Percentiles rank a stretch among this genome's conserved stretches.
Evolutionary conservation across 805 yeast genomes (phyloP).

Genomic region (Saccharomycopsis lassenensis): DNA sequence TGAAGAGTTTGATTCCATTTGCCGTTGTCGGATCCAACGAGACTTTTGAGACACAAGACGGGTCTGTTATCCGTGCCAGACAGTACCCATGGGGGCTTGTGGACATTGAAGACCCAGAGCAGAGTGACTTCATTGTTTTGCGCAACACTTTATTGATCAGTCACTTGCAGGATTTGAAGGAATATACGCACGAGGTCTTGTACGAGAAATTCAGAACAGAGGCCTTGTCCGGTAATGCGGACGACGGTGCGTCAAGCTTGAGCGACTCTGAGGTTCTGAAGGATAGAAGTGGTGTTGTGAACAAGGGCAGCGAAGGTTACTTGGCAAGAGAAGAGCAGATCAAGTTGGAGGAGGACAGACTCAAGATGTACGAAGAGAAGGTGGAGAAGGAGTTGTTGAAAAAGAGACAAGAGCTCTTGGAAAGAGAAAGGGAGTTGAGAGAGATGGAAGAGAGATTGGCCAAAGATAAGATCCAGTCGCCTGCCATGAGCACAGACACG

Average conservation of each 20-base stretch:
- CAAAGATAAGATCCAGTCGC: slow-evolving; percentile 11
- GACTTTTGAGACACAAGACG: slow-evolving; percentile 36
- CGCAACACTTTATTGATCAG: slow-evolving; percentile 73
- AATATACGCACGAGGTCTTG: slow-evolving; percentile 73
- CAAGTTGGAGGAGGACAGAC: slow-evolving; percentile 78
- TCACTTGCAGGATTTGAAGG: slow-evolving; percentile 82
- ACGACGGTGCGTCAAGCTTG: slow-evolving; percentile 4
- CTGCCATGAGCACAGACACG: slow-evolving; percentile 7
- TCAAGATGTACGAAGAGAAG: slow-evolving; percentile 75
- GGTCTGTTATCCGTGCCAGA: slow-evolving; percentile 33
- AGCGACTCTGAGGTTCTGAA: slow-evolving; percentile 7
- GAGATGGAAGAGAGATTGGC: slow-evolving; percentile 62
- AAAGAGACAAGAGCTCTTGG: slow-evolving; percentile 73
- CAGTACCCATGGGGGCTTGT: slow-evolving; percentile 52
- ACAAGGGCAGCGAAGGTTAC: slow-evolving; percentile 31
- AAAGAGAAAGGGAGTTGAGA: slow-evolving; percentile 74
- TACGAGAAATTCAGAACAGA: slow-evolving; percentile 88
- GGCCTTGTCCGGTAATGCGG: slow-evolving; percentile 50
- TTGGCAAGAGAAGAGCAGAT: slow-evolving; percentile 79
- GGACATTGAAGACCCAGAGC: slow-evolving; percentile 59
- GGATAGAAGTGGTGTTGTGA: slow-evolving; percentile 13
- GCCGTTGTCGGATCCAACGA: slow-evolving; percentile 62
- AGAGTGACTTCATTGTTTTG: slow-evolving; percentile 70
- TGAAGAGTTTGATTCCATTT: slow-evolving; percentile 56
- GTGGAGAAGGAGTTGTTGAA: slow-evolving; percentile 77